These are phyloP conservation scores for Globisporangium alternatum DNA, from an alignment of 352 stramenopile genomes.

Conservation along the genomic window DNA sequence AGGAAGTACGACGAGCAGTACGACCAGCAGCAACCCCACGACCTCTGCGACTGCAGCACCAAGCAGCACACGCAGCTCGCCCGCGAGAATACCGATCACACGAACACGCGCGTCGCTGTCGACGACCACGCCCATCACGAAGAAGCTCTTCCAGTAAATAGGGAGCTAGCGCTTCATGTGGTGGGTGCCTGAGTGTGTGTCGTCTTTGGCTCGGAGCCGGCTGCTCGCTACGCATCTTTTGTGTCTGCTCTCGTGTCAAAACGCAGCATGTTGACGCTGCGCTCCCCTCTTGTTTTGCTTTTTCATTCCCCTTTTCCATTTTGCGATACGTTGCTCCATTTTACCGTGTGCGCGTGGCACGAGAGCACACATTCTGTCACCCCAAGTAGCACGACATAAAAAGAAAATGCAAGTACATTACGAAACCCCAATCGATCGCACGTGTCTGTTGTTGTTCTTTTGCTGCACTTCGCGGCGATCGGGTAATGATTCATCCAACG, in stretches of 20 bases:
- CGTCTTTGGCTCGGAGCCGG: not conserved
- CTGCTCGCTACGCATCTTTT: not conserved
- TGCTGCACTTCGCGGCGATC: not conserved
- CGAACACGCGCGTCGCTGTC: conserved; percentile 6
- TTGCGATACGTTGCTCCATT: not conserved
- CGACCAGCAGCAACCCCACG: conserved; percentile 10
- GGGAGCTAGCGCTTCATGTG: conserved; percentile 1
- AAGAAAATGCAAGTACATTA: not conserved
- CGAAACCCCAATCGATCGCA: not conserved
- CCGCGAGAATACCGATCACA: conserved; percentile 17
- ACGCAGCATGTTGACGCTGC: conserved; percentile 5
- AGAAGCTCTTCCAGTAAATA: conserved; percentile 33
- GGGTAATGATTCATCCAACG: too few relatives aligned
- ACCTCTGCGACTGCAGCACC: not conserved
- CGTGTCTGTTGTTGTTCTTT: not conserved
- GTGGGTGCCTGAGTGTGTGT: not conserved
- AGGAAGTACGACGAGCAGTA: conserved; percentile 16
- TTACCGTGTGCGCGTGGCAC: not conserved
- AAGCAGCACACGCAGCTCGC: conserved; percentile 16
- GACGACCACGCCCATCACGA: conserved; percentile 27
- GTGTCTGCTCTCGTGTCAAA: conserved; percentile 8
- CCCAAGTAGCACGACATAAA: not conserved
- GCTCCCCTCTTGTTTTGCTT: not conserved
- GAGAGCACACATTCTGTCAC: not conserved
- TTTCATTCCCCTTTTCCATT: not conserved